Evolutionary conservation across 106 monocot genomes (phyloP).

Genomic region (Triglochin maritima): DNA sequence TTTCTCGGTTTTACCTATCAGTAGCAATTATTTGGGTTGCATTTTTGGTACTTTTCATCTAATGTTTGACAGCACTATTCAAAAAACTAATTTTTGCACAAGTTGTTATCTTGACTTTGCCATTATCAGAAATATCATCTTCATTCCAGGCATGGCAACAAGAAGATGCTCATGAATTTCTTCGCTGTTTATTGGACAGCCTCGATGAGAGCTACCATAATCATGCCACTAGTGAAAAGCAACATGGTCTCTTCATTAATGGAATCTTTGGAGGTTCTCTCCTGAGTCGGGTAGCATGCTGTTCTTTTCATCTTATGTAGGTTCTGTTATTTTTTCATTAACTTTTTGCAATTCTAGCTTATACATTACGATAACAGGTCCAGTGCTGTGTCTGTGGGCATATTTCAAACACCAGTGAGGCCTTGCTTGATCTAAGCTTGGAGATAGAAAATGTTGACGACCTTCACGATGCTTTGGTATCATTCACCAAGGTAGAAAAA

Average conservation of each 20-base stretch:
- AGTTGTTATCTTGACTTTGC: constrained; percentile 27
- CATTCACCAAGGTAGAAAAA: constrained; percentile 53
- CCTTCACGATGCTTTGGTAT: constrained; percentile 41
- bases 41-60: not conserved
- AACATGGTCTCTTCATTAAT: constrained; percentile 38
- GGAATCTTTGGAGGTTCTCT: constrained; percentile 60
- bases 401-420: constrained; percentile 50
- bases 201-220: constrained; percentile 32
- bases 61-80: not conserved
- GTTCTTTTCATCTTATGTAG: not conserved
- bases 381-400: constrained; percentile 53
- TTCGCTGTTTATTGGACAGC: constrained; percentile 43
- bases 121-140: constrained; percentile 58
- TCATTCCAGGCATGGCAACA: constrained; percentile 37
- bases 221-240: constrained; percentile 3
- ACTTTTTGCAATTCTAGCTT: not conserved
- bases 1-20: no score
- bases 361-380: constrained; percentile 31
- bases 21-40: not conserved
- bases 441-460: constrained; percentile 42
- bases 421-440: constrained; percentile 55
- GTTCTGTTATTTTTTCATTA: not conserved
- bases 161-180: constrained; percentile 88
- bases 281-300: constrained; percentile 40
- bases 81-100: no score